Conservation (phyloP, 352 stramenopile genomes). For the Globisporangium paddicum region DNA sequence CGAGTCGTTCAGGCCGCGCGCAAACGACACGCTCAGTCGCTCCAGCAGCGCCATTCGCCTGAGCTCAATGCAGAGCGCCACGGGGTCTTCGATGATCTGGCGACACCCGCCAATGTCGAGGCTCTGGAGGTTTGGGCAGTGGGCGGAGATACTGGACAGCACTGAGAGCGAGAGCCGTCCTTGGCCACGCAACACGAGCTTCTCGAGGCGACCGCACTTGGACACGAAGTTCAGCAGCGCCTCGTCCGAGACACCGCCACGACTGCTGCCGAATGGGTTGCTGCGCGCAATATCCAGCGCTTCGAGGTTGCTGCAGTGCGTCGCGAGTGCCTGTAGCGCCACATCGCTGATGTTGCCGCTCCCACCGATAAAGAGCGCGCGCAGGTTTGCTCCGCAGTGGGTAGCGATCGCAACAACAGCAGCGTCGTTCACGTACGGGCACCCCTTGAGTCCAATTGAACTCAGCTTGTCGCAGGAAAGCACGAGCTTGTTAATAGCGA, state of each 20-base stretch:
- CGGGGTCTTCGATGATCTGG: constrained; percentile 51
- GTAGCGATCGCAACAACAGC: constrained; percentile 29
- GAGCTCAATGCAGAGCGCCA: constrained; percentile 32
- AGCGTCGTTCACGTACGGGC: constrained; percentile 41
- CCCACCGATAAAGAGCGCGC: constrained; percentile 39
- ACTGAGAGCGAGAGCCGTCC: constrained; percentile 38
- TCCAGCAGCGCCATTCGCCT: constrained; percentile 40
- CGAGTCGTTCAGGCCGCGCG: constrained; percentile 30
- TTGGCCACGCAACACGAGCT: constrained; percentile 48
- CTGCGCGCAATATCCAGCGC: constrained; percentile 55
- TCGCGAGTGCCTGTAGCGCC: constrained; percentile 31
- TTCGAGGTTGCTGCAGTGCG: constrained; percentile 31
- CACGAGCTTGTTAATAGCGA: constrained; percentile 28
- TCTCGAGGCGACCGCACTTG: constrained; percentile 35
- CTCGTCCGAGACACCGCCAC: constrained; percentile 42
- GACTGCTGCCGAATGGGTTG: constrained; percentile 59
- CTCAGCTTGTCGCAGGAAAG: constrained; percentile 22
- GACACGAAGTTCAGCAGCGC: constrained; percentile 35
- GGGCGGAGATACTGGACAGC: constrained; percentile 28
- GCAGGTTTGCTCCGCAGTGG: constrained; percentile 24
- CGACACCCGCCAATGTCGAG: constrained; percentile 57
- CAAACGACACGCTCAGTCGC: constrained; percentile 59
- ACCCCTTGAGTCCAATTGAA: constrained; percentile 49
- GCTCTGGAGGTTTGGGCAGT: constrained; percentile 36
- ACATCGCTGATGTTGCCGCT: constrained; percentile 43